phyloP scores from a whole-genome alignment of 345 rosid species.

The Gossypium turneri region DNA sequence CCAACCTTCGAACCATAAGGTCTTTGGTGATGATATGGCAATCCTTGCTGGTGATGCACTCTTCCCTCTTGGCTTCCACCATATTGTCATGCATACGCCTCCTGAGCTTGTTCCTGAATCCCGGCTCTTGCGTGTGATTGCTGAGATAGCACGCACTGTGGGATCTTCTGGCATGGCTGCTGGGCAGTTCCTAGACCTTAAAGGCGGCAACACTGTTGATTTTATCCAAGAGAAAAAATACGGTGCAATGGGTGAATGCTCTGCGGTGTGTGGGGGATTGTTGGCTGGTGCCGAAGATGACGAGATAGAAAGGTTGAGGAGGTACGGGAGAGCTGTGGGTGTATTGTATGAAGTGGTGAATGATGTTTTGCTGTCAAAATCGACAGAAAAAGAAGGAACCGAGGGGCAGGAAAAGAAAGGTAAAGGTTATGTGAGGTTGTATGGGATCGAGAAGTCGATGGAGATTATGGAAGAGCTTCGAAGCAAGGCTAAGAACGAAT shows the following conservation, averaged over 20 bases:
- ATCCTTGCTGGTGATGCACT: slow-evolving; percentile 96
- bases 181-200: slow-evolving; percentile 87
- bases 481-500: slow-evolving; percentile 55
- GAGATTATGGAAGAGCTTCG: slow-evolving; percentile 67
- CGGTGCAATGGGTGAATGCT: slow-evolving; percentile 88
- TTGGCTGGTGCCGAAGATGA: slow-evolving; percentile 79
- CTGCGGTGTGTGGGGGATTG: slow-evolving; percentile 89
- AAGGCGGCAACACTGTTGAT: slow-evolving; percentile 57
- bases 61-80: slow-evolving; percentile 88
- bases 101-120: slow-evolving; percentile 60
- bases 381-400: slow-evolving; percentile 4
- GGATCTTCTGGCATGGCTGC: slow-evolving; percentile 98
- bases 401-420: slow-evolving; percentile 34
- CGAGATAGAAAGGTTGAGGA: slow-evolving; percentile 62
- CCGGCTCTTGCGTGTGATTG: slow-evolving; percentile 60
- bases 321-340: slow-evolving; percentile 87
- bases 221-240: slow-evolving; percentile 83
- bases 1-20: slow-evolving; percentile 79
- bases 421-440: slow-evolving; percentile 50
- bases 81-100: slow-evolving; percentile 78
- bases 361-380: slow-evolving; percentile 48
- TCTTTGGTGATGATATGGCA: slow-evolving; percentile 75
- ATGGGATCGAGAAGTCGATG: slow-evolving; percentile 61
- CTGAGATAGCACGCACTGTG: slow-evolving; percentile 89
- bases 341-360: slow-evolving; percentile 78